A percentile compares a stretch with the other conserved stretches of the same genome.
Conservation (phyloP, 192 early-diverging fungal genomes). For the Rhizophagus clarus region DNA sequence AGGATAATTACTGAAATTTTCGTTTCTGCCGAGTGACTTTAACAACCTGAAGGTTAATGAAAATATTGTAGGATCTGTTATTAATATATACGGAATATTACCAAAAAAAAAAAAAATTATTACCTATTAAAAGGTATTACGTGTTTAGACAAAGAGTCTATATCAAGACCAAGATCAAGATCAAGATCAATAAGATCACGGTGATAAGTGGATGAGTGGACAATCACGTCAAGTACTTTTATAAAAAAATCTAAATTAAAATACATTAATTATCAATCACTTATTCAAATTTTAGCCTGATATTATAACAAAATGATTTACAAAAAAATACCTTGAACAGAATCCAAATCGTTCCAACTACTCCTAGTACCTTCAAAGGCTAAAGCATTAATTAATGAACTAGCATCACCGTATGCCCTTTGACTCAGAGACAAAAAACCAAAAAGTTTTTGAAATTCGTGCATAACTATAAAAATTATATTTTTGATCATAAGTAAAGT, state of each 20-base stretch:
- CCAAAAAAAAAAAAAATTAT: not conserved
- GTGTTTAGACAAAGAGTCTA: not conserved
- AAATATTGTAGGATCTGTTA: not conserved
- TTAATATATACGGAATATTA: not conserved
- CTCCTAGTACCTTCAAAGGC: not conserved
- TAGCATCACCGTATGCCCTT: constrained; percentile 37
- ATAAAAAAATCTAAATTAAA: not conserved
- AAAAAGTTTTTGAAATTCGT: constrained; percentile 51
- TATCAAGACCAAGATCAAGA: not conserved
- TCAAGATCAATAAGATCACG: not conserved
- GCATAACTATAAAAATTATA: constrained; percentile 33
- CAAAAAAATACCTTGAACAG: not conserved
- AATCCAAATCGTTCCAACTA: not conserved
- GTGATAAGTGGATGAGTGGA: not conserved
- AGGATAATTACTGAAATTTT: not conserved
- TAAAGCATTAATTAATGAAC: constrained; percentile 36
- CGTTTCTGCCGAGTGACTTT: not conserved
- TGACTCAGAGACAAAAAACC: constrained; percentile 39
- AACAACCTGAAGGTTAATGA: not conserved
- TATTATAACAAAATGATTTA: not conserved
- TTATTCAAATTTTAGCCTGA: no score
- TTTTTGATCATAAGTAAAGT: not conserved
- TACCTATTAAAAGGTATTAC: not conserved
- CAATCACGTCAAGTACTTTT: not conserved
- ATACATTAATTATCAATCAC: not conserved